These are phyloP conservation scores for Yamadazyma kanchanaburiensis DNA, from an alignment of 1,139 yeast genomes.

Conservation along the genomic window DNA sequence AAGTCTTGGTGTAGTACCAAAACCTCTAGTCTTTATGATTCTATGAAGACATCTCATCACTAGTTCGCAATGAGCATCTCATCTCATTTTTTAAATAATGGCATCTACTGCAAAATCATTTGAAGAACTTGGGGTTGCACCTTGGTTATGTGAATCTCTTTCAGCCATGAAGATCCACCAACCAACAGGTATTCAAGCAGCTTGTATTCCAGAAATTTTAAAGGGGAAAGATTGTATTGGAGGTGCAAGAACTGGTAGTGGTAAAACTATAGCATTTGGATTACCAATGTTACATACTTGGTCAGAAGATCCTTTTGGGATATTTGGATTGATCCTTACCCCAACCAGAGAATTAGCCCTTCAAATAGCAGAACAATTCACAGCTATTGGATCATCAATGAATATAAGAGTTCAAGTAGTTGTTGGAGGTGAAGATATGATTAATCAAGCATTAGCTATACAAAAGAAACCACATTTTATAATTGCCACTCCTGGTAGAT, in stretches of 20 bases:
- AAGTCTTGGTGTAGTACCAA: conserved; percentile 1
- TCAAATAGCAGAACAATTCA: conserved; percentile 95
- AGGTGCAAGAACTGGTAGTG: conserved; percentile 98
- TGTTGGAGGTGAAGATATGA: conserved; percentile 95
- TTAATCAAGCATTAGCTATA: conserved; percentile 76
- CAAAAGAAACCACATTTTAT: conserved; percentile 89
- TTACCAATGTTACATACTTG: conserved; percentile 93
- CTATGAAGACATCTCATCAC: too few species aligned
- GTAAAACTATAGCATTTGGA: conserved; percentile 96
- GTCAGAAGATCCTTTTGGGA: conserved; percentile 94
- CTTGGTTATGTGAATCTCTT: conserved; percentile 83
- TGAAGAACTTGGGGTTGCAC: conserved; percentile 68
- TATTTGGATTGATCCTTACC: conserved; percentile 82
- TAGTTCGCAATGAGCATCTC: too few species aligned
- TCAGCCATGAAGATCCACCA: conserved; percentile 73
- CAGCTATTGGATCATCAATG: conserved; percentile 88
- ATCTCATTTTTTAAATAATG: too few species aligned
- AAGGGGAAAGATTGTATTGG: conserved; percentile 91
- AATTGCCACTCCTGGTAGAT: conserved; percentile 95
- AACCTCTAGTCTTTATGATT: too few species aligned
- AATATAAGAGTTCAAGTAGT: conserved; percentile 76
- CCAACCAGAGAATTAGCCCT: conserved; percentile 96
- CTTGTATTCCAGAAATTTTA: conserved; percentile 85
- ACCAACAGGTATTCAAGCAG: conserved; percentile 85
- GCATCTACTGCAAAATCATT: too few species aligned